Percentiles rank a stretch among this genome's conserved stretches.
Conservation (phyloP, 2,329 filamentous ascomycete species). For the Alternaria sp. region DNA sequence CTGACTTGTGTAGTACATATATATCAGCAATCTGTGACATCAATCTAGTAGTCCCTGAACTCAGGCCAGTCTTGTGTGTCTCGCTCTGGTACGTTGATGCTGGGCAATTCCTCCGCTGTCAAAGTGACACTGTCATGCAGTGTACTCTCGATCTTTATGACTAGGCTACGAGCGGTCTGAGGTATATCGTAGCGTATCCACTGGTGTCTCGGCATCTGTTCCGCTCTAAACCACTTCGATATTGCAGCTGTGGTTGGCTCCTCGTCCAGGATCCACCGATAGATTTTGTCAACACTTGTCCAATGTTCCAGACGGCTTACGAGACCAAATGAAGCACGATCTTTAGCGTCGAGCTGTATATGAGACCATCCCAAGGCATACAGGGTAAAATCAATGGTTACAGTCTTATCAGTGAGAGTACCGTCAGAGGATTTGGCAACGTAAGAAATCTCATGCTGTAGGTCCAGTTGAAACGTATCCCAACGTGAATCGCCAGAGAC, state of each 20-base stretch:
- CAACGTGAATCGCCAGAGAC: neutral
- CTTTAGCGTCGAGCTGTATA: neutral
- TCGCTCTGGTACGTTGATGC: neutral
- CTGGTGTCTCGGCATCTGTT: neutral
- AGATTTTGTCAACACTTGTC: neutral
- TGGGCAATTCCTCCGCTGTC: neutral
- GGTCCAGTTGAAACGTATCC: too few relatives aligned
- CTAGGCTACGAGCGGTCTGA: neutral
- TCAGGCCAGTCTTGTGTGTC: neutral
- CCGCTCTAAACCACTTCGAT: neutral
- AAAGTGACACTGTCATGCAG: neutral
- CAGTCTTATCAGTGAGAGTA: neutral
- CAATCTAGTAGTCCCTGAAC: neutral
- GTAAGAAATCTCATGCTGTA: too few relatives aligned
- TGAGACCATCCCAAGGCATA: neutral
- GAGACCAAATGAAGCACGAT: neutral
- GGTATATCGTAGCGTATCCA: neutral
- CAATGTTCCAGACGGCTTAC: neutral
- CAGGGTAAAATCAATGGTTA: too few relatives aligned
- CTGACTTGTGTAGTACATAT: neutral
- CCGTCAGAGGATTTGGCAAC: neutral
- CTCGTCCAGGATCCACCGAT: neutral
- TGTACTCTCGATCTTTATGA: neutral
- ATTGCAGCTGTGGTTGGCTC: neutral
- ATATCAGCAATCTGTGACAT: neutral